Base-by-base conservation (phyloP, 2,329 filamentous ascomycete genomes). In the Colletotrichum acutatum region DNA sequence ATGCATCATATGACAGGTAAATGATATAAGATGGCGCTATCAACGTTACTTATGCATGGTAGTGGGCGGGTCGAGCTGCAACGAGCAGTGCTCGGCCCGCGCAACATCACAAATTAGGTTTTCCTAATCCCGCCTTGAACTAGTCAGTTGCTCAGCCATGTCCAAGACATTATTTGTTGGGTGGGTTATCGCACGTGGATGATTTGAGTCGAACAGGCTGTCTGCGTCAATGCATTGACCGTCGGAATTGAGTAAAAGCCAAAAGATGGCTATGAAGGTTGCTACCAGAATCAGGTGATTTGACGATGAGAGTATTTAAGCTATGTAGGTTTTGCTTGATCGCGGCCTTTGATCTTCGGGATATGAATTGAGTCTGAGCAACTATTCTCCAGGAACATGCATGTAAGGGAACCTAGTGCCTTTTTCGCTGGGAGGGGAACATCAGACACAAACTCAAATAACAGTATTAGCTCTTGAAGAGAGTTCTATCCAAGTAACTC, bases 81-180 rank as follows among this genome's bases (percentile, higher is more conserved):
- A 34, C 42, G 16, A 24, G n/a, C 46, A 60, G 16, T 16, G 37
- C 12, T 30, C 16, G 22, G 28, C 52, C 42, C n/a, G 28, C n/a
- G 12, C 22, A 22, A 16, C 56, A 46, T 8, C 14, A 19, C 28
- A 8, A 42, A 56, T n/a, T 66, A 19, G 49, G 62, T 71, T 71
- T 32, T 11, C 3, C 37, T 7, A 26, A 11, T 1, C 9, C n/a
- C 16, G 8, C 24, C 7, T 8, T 46, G 24, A 54, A 61, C 62
- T 61, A 66, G 68, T 66, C 68, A 71, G 54, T 16, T 26, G 37
- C 6, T 53, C 14, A 4, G n/a, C 16, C n/a, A 28, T 60, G n/a
- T 46, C 11, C 2, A 14, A 19, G 49, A 37, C 8, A 7, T 16
- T 8, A 46, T 32, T 8, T 26, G 52, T 19, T 26, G 3, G 5